phyloP scores from a whole-genome alignment of 176 grass and related monocot genomes.

The Urochloa ruziziensis region DNA sequence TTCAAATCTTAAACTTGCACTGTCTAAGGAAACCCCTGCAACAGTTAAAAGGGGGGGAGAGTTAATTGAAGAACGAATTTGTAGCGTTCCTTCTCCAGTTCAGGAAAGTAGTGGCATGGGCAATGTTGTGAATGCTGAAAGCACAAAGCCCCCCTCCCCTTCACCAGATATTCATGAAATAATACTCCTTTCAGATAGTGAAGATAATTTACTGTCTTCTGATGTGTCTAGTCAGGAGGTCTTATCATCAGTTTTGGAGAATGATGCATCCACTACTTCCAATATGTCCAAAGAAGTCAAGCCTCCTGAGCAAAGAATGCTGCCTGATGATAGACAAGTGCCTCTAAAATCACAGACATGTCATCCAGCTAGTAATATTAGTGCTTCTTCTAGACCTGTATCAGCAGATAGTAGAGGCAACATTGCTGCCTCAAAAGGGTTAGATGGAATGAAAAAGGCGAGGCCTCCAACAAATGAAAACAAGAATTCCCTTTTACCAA shows the following conservation, averaged over 20 bases:
- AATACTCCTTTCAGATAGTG: conserved; percentile 81
- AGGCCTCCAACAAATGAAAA: conserved; percentile 39
- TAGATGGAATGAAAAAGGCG: conserved; percentile 33
- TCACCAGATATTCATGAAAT: conserved; percentile 33
- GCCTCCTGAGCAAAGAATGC: conserved; percentile 29
- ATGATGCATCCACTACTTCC: conserved; percentile 13
- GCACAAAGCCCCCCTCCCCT: conserved; percentile 21
- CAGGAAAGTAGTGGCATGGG: conserved; percentile 17
- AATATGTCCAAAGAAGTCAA: conserved; percentile 17
- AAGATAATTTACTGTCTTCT: conserved; percentile 36
- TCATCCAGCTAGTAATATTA: not conserved
- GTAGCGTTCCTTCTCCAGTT: conserved; percentile 13
- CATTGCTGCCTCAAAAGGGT: conserved; percentile 36
- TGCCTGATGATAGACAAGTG: not conserved
- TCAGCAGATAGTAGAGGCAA: conserved; percentile 35
- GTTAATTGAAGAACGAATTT: conserved; percentile 10
- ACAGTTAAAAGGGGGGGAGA: conserved; percentile 14
- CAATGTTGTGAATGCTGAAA: conserved; percentile 29
- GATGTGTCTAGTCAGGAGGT: conserved; percentile 43
- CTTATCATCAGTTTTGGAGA: conserved; percentile 33
- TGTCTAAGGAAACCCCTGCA: conserved; percentile 50
- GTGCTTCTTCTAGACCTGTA: conserved; percentile 39
- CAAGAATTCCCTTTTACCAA: conserved; percentile 25
- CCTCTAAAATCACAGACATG: conserved; percentile 27
- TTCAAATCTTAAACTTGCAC: conserved; percentile 54